Conservation (phyloP, 2,329 filamentous ascomycete genomes). For the Lachnellula arida region DNA sequence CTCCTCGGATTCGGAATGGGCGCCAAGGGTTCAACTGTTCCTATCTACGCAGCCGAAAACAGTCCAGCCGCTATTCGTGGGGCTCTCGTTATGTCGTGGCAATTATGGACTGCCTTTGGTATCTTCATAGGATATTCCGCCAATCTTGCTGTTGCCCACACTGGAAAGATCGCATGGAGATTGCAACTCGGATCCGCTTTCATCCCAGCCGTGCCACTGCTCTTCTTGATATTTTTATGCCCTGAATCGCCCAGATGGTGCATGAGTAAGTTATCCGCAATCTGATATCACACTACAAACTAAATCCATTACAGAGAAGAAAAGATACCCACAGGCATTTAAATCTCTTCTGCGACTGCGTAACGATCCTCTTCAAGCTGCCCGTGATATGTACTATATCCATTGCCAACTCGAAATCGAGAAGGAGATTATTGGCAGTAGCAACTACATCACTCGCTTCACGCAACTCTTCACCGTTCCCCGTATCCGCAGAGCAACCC, state of each 20-base stretch:
- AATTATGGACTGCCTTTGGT: conserved; percentile 52
- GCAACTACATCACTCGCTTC: conserved; percentile 55
- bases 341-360: conserved; percentile 51
- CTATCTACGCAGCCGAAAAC: conserved; percentile 52
- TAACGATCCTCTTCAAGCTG: conserved; percentile 55
- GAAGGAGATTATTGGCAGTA: conserved; percentile 35
- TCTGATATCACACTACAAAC: neutral
- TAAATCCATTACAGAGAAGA: conserved; percentile 40
- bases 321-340: conserved; percentile 49
- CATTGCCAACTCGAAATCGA: conserved; percentile 47
- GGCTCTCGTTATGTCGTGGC: conserved; percentile 51
- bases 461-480: conserved; percentile 65
- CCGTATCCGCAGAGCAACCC: conserved; percentile 64
- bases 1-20: conserved; percentile 60
- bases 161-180: conserved; percentile 56
- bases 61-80: conserved; percentile 49
- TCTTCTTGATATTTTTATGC: conserved; percentile 54
- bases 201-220: conserved; percentile 57
- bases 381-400: conserved; percentile 59
- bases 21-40: conserved; percentile 46
- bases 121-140: conserved; percentile 64
- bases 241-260: conserved; percentile 64
- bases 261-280: conserved; percentile 38
- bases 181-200: conserved; percentile 61
- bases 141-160: conserved; percentile 59